Conservation (phyloP, 73 alveolate genomes). For the Paramecium pentaurelia region DNA sequence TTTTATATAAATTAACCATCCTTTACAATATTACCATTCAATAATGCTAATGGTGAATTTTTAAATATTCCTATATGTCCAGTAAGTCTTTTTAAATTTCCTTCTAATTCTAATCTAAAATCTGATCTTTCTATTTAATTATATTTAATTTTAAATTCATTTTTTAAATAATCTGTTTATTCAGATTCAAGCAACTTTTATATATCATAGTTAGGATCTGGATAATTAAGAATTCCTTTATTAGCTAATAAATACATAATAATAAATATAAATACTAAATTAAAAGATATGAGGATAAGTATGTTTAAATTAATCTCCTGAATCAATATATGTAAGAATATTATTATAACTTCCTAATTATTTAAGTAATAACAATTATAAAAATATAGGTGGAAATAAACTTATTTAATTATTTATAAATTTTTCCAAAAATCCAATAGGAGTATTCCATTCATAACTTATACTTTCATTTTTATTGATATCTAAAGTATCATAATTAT, state of each 20-base stretch:
- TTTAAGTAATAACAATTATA: background rate
- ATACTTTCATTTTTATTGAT: background rate
- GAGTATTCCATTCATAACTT: slow-evolving; percentile 28
- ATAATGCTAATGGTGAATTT: background rate
- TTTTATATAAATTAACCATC: background rate
- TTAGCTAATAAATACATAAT: background rate
- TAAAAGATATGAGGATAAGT: background rate
- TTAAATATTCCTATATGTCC: background rate
- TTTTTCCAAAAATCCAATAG: background rate
- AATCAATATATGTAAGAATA: background rate
- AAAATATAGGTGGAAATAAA: background rate
- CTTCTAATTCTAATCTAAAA: background rate
- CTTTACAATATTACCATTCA: background rate
- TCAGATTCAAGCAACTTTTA: background rate
- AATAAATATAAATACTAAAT: background rate
- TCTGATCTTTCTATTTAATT: background rate
- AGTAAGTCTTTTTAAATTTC: background rate
- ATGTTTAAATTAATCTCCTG: background rate
- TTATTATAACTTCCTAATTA: background rate
- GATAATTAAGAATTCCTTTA: background rate
- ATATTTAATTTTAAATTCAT: background rate
- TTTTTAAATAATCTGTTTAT: background rate
- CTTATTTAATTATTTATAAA: background rate
- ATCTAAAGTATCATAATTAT: background rate
- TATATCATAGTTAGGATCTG: background rate